These are phyloP conservation scores for Fusarium heterosporum DNA, from an alignment of 2,329 filamentous ascomycete genomes.

Conservation along the genomic window DNA sequence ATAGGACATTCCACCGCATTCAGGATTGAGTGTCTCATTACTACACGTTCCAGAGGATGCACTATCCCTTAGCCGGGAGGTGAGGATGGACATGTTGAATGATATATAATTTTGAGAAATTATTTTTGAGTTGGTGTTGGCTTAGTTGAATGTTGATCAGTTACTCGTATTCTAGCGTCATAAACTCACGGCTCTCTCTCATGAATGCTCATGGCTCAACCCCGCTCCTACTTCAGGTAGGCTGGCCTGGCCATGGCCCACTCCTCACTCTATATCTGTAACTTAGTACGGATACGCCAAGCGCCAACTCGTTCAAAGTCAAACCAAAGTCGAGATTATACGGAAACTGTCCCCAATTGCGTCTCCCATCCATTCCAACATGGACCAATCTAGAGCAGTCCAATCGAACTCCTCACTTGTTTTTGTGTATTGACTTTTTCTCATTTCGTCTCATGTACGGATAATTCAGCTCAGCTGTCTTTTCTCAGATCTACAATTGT, in stretches of 20 bases:
- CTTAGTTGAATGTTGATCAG: slow-evolving; percentile 22
- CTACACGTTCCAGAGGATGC: slow-evolving; percentile 21
- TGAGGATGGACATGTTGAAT: neutral
- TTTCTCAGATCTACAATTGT: neutral
- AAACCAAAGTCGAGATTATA: neutral
- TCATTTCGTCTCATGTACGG: slow-evolving; percentile 1
- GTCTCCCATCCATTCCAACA: slow-evolving; percentile 31
- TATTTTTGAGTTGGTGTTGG: slow-evolving; percentile 7
- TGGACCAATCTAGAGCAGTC: neutral
- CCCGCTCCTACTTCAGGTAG: neutral
- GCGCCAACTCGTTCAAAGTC: slow-evolving; percentile 1
- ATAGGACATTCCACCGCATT: slow-evolving; percentile 17
- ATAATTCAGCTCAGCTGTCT: too few relatives aligned
- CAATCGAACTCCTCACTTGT: slow-evolving; percentile 3
- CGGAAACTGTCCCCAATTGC: neutral
- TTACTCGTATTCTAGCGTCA: slow-evolving; percentile 9
- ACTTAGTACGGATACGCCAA: slow-evolving; percentile 4
- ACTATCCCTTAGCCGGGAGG: slow-evolving; percentile 24
- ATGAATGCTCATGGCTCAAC: neutral
- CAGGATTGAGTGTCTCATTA: slow-evolving; percentile 8
- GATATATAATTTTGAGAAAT: neutral
- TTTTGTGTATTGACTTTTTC: neutral
- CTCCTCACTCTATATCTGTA: neutral
- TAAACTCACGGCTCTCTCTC: slow-evolving; percentile 3
- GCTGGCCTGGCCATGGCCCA: slow-evolving; percentile 2